These are phyloP conservation scores for Tieghemostelium lacteum DNA, from an alignment of 78 protist genomes.

Conservation along the genomic window DNA sequence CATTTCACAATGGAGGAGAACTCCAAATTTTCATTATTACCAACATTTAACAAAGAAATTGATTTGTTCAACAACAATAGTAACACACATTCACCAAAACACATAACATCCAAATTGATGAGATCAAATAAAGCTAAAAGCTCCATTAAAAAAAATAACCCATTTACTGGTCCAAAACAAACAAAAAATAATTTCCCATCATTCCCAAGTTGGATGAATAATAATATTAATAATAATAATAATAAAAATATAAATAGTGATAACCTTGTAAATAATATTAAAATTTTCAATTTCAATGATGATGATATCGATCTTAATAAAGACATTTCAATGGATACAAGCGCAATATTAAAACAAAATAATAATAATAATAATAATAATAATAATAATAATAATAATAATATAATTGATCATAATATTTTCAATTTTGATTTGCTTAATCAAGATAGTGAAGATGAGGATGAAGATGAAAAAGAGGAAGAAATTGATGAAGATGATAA, in stretches of 20 bases:
- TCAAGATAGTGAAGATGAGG: neutral
- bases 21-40: too few species aligned
- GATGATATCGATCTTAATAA: neutral
- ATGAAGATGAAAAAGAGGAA: neutral
- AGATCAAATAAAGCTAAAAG: too few species aligned
- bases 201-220: slow-evolving; percentile 7
- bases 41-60: too few species aligned
- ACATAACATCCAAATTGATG: too few species aligned
- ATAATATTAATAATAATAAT: neutral
- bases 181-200: slow-evolving; percentile 9
- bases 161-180: slow-evolving; percentile 11
- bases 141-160: slow-evolving; percentile 18
- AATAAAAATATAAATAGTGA: neutral
- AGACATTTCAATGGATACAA: neutral
- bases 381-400: neutral
- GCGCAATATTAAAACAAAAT: too few species aligned
- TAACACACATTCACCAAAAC: too few species aligned
- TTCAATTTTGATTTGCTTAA: neutral
- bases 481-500: neutral
- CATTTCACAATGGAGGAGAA: too few species aligned
- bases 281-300: neutral
- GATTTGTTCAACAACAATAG: too few species aligned
- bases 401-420: neutral
- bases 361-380: neutral
- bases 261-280: neutral